phyloP scores from a whole-genome alignment of 2,329 filamentous ascomycete species.

The Neospermospora avenae region DNA sequence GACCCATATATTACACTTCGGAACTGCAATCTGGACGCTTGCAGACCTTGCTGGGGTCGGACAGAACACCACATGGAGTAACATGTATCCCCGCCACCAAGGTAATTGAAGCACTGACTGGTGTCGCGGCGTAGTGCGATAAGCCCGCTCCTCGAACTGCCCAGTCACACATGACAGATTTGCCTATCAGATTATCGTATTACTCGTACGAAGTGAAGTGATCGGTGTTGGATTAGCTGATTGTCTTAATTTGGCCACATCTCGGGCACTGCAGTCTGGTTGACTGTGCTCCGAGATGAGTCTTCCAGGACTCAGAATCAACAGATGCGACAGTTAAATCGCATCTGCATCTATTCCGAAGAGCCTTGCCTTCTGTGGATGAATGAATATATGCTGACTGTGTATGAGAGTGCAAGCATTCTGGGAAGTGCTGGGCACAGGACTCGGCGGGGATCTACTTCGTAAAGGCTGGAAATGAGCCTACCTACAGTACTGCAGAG shows the following conservation, averaged over 20 bases:
- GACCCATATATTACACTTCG: not conserved
- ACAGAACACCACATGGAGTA: not conserved
- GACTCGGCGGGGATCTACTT: not conserved
- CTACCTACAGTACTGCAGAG: too few relatives aligned
- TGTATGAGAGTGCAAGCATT: not conserved
- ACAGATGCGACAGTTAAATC: not conserved
- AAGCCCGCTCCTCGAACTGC: not conserved
- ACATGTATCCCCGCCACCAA: not conserved
- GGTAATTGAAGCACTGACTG: not conserved
- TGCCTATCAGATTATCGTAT: not conserved
- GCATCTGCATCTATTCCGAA: not conserved
- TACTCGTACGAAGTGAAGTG: too few relatives aligned
- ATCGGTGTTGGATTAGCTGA: not conserved
- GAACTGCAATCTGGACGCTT: conserved; percentile 1
- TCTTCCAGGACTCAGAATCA: not conserved
- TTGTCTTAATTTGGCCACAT: not conserved
- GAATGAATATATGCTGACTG: not conserved
- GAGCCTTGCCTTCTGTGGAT: not conserved
- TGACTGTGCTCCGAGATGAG: not conserved
- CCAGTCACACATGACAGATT: not conserved
- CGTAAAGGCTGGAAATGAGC: not conserved
- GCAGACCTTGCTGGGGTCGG: not conserved
- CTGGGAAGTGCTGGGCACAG: not conserved
- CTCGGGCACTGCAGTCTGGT: not conserved
- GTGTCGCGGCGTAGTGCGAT: not conserved